Evolutionary conservation across 1,284 basidiomycete genomes (phyloP), one percentile per base, ranked within the genome.

Genomic region (Phenoliferia sp.): DNA sequence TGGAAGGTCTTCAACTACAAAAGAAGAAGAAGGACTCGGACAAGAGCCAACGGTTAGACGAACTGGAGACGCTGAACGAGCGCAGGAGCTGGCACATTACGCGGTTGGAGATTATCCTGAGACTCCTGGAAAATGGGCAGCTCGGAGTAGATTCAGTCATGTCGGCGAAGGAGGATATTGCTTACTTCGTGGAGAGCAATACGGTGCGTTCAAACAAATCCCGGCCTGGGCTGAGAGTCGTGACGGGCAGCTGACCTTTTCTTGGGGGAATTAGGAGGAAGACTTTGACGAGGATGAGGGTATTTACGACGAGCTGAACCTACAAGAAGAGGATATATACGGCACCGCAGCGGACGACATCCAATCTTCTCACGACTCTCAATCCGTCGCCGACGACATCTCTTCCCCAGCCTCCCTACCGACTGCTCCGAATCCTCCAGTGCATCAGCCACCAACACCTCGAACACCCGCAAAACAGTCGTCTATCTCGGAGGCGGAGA

Each of bases 241-340:
- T 10, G 16, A 3, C 12, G 17, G 16, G 1, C 26, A 52, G 19
- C 61, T 63, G 60, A 65, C 44, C 2, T 26, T 34, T 17, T 15
- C 19, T n/a, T 3, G 48, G 5, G 36, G 39, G 55, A 61, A 69
- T 57, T 77, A 95, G 93, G 94, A 96, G 70, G 96, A 99, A 77
- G 90, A 93, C 77, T 99, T 97, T 79, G 93, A 97, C 70, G 95
- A 96, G 79, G 93, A 99, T 77, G 90, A 95, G 78, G 94, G 92
- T 61, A 92, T 99, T 69, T 99, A 99, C 76, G 96, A 99, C 77
- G 95, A 99, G 57, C 91, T 99, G 74, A 92, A 93, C 76, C 88
- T 99, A 61, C 92, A 98, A 75, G 95, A 98, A 77, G 85, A 99
- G 78, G 95, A 94, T 82, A 88, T 89, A 75, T 93, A 89, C 77